Base-by-base conservation (phyloP, 2,329 filamentous ascomycete genomes). In the Aspergillus pseudoviridinutans region DNA sequence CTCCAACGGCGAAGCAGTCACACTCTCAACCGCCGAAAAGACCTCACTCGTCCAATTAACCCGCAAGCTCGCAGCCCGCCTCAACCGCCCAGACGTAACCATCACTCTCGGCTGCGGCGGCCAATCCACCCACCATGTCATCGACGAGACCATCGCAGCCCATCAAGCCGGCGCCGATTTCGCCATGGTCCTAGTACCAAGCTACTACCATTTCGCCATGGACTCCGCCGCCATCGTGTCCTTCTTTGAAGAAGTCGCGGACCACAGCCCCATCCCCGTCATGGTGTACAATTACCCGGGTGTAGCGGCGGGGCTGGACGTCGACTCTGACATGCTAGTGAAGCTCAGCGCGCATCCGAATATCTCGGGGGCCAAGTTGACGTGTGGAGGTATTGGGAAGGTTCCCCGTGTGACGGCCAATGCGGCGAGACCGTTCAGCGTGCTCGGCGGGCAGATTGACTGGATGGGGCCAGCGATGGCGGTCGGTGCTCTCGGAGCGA, bases 171-270 rank as follows among this genome's bases (percentile, higher is more conserved):
- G 89, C 55, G 89, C 87, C 60, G 86, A 91, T 74, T 89, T 87
- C 68, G 88, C 87, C 9, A 80, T 92, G 51, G 82, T 91, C 14
- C 79, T 92, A 49, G 87, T 89, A 17, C 89, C 89, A 5, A 84
- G 83, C 38, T 91, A 90, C 76, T 91, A 90, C 75, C 82, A 85
- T 49, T 73, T 82, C n/a, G 78, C 89, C 28, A 87, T 90, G 72
- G 83, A 82, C 24, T 79, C 83, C 8, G 78, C 81, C 3, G 82
- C 81, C 1, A 77, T 86, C 55, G 68, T 84, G 50, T 79, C 82
- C 25, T 91, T 85, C 74, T 91, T 90, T 78, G 77, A 76, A 42
- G 78, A 83, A 38, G 84, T 87, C 1, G 87, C 86, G 2, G 76
- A 79, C 42, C 77, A 77, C 3, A 82, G 78, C 44, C 79, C 81